Base-by-base conservation (phyloP, 768 basidiomycete species). In the Lactarius deliciosus region DNA sequence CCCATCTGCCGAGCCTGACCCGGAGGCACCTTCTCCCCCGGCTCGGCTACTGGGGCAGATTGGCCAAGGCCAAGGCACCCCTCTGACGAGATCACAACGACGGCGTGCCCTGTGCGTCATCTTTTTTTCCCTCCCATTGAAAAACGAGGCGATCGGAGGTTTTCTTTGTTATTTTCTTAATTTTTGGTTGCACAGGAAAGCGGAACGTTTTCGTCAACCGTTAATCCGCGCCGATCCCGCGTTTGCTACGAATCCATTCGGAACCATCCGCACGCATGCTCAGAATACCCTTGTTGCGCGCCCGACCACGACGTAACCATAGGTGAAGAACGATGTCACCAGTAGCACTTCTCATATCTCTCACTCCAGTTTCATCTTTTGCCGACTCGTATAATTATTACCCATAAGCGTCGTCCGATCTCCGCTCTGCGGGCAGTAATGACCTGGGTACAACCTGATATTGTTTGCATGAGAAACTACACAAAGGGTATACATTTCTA, bases 201-300 rank as follows among this genome's bases (percentile, higher is more conserved):
- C 82, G 68, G 91, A 94, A 74, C 83, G 81, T 61, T 77, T 89
- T 32, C 81, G 91, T 66, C 86, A 89, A 65, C 90, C 90, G 11
- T 77, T 88, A 68, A 86, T 93, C 47, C 79, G 89, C 36, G 80
- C 85, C 25, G 88, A 86, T 71, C 81, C 87, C 6, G 82, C 84
- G 45, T 93, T 86, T 72, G 75, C 84, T 11, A 76, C 82, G 38
- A 88, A 87, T 72, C 92, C 92, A 1, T 93, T 93, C 74, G 79
- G 86, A 71, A 87, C 90, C 1, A 90, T 93, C 70, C 87, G 90
- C 6, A 88, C 82, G 5, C 92, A 94, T 74, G 90, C 87, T 2
- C 82, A 88, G 74, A 93, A 93, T 73, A 91, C 92, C 0, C 79
- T 92, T 13, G 68, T 91, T 41, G 86, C 84, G 69, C 86, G 82